These are phyloP conservation scores for Tilletia horrida DNA, from an alignment of 1,284 basidiomycete species.

Conservation along the genomic window DNA sequence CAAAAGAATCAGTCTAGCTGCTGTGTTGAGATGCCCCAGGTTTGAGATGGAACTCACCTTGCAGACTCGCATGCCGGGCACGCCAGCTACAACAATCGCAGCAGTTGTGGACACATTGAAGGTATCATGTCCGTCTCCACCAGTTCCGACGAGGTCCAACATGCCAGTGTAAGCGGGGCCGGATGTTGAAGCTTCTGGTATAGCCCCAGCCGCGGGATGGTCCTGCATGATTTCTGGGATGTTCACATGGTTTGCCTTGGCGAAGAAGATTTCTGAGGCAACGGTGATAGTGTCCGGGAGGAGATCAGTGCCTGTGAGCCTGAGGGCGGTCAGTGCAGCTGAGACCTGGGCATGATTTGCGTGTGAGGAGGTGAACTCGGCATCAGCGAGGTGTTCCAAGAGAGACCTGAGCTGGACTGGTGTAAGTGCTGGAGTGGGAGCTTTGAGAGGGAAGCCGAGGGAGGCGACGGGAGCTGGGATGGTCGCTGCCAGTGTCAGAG, in stretches of 20 bases:
- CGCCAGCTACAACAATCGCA: slow-evolving; percentile 87
- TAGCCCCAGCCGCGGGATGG: neutral
- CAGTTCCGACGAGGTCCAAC: slow-evolving; percentile 65
- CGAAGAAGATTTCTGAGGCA: slow-evolving; percentile 41
- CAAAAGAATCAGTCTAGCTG: neutral
- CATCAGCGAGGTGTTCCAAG: slow-evolving; percentile 47
- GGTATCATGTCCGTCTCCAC: slow-evolving; percentile 94
- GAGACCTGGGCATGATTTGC: slow-evolving; percentile 50
- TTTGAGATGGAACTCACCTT: slow-evolving; percentile 65
- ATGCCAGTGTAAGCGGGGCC: slow-evolving; percentile 34
- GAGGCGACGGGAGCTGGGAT: neutral
- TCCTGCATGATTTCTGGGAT: slow-evolving; percentile 27
- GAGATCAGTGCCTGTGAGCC: slow-evolving; percentile 43
- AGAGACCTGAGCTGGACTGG: slow-evolving; percentile 36
- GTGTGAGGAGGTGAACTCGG: slow-evolving; percentile 44
- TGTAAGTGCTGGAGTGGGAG: slow-evolving; percentile 29
- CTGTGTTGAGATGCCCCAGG: too few relatives aligned
- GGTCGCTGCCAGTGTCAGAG: slow-evolving; percentile 28
- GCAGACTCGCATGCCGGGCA: slow-evolving; percentile 78
- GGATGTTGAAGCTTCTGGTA: neutral
- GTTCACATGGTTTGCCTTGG: slow-evolving; percentile 17
- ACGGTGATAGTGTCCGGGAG: slow-evolving; percentile 39
- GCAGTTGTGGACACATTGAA: slow-evolving; percentile 98
- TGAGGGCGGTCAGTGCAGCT: slow-evolving; percentile 45
- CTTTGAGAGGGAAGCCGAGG: slow-evolving; percentile 1